phyloP scores from a whole-genome alignment of 2,329 filamentous ascomycete species.

The Diaporthe capsici region DNA sequence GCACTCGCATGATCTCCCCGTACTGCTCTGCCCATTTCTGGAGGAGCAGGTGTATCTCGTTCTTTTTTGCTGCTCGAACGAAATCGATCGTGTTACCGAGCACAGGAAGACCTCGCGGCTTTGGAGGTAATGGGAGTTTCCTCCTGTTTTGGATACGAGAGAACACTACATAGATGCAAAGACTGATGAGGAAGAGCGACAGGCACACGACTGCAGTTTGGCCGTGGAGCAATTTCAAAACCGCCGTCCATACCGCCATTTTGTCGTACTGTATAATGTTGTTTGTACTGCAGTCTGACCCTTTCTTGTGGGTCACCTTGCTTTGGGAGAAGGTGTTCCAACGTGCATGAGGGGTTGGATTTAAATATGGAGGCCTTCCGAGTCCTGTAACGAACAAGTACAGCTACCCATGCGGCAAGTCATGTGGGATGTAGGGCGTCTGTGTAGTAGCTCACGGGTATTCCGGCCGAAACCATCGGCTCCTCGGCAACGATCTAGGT shows the following conservation, averaged over 20 bases:
- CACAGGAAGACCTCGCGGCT: not conserved
- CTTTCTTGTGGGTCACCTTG: not conserved
- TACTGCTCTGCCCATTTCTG: slow-evolving; percentile 12
- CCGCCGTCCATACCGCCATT: not conserved
- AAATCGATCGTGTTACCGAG: slow-evolving; percentile 10
- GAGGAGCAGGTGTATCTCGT: slow-evolving; percentile 6
- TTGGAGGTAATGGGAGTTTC: not conserved
- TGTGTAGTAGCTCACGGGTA: not conserved
- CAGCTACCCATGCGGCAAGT: not conserved
- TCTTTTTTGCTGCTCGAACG: slow-evolving; percentile 15
- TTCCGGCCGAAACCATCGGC: slow-evolving; percentile 12
- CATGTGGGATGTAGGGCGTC: not conserved
- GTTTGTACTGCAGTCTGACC: not conserved
- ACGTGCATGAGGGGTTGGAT: not conserved
- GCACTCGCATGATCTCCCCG: slow-evolving; percentile 4
- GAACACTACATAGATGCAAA: not conserved
- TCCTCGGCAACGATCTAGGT: not conserved
- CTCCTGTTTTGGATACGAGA: not conserved
- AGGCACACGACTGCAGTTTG: not conserved
- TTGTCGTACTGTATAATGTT: not conserved
- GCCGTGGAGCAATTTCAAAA: not conserved
- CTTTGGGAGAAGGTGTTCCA: too few species aligned
- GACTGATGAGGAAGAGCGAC: not conserved
- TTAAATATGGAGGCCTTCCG: not conserved
- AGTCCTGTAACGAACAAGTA: too few species aligned